These are phyloP conservation scores for Pythium coloratum DNA, from an alignment of 352 stramenopile species.

Conservation along the genomic window DNA sequence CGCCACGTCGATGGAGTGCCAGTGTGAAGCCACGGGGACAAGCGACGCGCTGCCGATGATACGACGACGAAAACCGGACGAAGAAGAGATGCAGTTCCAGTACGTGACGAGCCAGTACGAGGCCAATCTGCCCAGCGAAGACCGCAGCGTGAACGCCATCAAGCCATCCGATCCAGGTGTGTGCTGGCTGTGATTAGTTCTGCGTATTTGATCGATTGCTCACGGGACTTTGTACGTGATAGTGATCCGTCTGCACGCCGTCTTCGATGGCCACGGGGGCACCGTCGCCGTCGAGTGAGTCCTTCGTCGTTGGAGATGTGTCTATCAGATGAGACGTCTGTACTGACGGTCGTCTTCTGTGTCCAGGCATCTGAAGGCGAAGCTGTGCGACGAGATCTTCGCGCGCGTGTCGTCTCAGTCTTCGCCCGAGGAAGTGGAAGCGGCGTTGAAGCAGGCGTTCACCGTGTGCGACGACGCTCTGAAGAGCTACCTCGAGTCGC, in stretches of 20 bases:
- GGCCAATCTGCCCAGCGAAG: slow-evolving; percentile 67
- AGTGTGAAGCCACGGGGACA: slow-evolving; percentile 11
- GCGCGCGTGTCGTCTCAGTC: slow-evolving; percentile 17
- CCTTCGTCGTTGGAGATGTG: not conserved
- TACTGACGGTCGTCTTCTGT: not conserved
- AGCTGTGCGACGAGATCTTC: slow-evolving; percentile 25
- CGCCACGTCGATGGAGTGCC: not conserved
- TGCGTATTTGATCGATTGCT: too few species aligned
- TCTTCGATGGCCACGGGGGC: slow-evolving; percentile 73
- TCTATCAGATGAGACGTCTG: too few species aligned
- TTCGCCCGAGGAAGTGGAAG: slow-evolving; percentile 8
- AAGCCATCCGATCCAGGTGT: slow-evolving; percentile 38
- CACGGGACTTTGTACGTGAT: not conserved
- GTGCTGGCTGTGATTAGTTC: not conserved
- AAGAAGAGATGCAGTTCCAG: slow-evolving; percentile 5
- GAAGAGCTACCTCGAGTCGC: slow-evolving; percentile 50
- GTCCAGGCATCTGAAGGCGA: slow-evolving; percentile 17
- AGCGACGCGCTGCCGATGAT: too few species aligned
- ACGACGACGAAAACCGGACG: not conserved
- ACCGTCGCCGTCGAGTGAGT: slow-evolving; percentile 57
- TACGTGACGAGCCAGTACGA: slow-evolving; percentile 64
- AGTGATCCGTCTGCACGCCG: slow-evolving; percentile 53
- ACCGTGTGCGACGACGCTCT: slow-evolving; percentile 53
- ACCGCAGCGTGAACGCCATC: slow-evolving; percentile 56
- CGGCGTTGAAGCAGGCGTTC: slow-evolving; percentile 43